Conservation (phyloP, 805 yeast species). For the Ogataea nitratoaversa region DNA sequence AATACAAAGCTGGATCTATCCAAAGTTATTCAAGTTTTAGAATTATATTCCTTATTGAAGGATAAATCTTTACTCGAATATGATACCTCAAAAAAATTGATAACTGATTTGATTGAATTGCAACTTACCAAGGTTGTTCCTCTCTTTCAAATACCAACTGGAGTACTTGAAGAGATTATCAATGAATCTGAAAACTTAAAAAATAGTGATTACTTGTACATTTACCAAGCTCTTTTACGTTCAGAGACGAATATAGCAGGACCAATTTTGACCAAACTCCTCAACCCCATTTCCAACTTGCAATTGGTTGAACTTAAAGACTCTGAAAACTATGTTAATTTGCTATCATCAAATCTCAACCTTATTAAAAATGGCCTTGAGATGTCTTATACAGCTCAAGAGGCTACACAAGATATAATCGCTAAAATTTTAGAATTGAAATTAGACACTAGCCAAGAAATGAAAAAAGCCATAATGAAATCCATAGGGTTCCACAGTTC, state of each 20-base stretch:
- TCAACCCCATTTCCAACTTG: constrained; percentile 21
- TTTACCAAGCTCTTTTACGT: constrained; percentile 13
- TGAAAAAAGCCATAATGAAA: constrained; percentile 14
- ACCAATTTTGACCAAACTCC: neutral
- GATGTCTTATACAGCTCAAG: neutral
- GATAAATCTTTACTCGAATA: constrained; percentile 13
- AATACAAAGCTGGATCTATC: constrained; percentile 10
- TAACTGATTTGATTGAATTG: constrained; percentile 16
- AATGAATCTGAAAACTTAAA: constrained; percentile 7
- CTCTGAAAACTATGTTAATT: neutral
- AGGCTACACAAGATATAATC: constrained; percentile 7
- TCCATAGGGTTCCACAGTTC: constrained; percentile 22
- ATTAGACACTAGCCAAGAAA: constrained; percentile 11
- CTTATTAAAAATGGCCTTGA: neutral
- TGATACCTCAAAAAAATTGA: constrained; percentile 7
- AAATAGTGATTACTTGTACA: constrained; percentile 18
- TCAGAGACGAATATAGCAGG: neutral
- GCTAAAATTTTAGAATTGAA: constrained; percentile 13
- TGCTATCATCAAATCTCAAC: neutral
- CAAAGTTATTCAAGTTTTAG: constrained; percentile 11
- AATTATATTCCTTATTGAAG: constrained; percentile 10
- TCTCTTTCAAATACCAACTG: constrained; percentile 9
- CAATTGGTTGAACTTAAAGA: constrained; percentile 2
- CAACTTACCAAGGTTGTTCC: constrained; percentile 15
- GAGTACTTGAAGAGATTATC: constrained; percentile 10